Evolutionary conservation across 139 green algal species (phyloP), one percentile per base, ranked within the genome.

Genomic region (Eudorina sp.): DNA sequence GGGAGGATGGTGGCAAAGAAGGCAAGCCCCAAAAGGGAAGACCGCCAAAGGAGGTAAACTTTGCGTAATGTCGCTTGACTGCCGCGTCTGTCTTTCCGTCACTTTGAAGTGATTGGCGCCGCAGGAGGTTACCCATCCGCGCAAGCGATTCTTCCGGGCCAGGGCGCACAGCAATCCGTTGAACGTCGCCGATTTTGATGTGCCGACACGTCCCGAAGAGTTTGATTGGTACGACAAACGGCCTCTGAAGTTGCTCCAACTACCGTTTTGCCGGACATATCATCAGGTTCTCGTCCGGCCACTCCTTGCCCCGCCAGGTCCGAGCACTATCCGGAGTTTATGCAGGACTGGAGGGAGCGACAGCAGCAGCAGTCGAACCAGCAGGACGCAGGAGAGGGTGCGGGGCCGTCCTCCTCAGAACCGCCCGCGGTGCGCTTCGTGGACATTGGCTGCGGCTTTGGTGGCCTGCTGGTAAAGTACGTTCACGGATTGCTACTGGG

Each of bases 361-460:
- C 88, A 85, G 31, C 88, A 70, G 53, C 43, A 45, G 68, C 88
- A 78, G 38, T n/a, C 41, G 68, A 68, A 53, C 38, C 51, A n/a
- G 51, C 46, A 41, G 41, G 36, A 46, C 51, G 48, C 27, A 14
- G 41, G 43, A 18, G 62, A 27, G 31, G 34, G 27, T 31, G 19
- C 55, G 55, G 25, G 77, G 3, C 43, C 41, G 7, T 38, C 76
- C 14, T 68, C 75, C 5, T 48, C 75, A 6, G 81, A 91, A 53
- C 53, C 79, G 43, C 85, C 90, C 2, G 51, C 86, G 40, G 94
- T 98, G 11, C 91, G 88, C 21, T 98, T 99, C 93, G 95, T 95
- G 19, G 98, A 99, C 87, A 94, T 99, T 1, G 98, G 98, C 41
- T 99, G 98, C 87, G 98, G 98, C 60, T 99, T 99, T 95, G 98